These are phyloP conservation scores for Elaeagnus macrophylla DNA, from an alignment of 306 rosid genomes.

Conservation along the genomic window DNA sequence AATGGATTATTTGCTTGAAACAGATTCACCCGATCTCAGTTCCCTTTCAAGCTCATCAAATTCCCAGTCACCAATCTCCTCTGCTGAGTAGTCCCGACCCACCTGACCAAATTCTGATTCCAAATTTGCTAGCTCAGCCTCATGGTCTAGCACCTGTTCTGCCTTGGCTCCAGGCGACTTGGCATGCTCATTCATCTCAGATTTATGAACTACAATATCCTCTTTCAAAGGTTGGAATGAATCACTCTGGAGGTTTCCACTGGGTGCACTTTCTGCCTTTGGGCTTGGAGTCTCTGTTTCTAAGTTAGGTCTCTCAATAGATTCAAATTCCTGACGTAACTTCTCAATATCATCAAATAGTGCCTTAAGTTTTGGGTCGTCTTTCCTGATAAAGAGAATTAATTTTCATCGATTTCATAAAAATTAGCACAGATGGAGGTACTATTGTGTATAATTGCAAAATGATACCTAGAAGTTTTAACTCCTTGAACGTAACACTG, in stretches of 20 bases:
- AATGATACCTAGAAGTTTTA: conserved; percentile 53
- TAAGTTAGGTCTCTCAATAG: conserved; percentile 75
- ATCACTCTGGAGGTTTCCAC: conserved; percentile 5
- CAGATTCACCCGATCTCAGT: conserved; percentile 46
- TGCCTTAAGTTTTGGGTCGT: conserved; percentile 58
- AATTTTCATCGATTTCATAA: too few relatives aligned
- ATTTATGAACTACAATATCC: conserved; percentile 23
- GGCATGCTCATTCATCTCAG: conserved; percentile 27
- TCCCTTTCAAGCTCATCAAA: conserved; percentile 96
- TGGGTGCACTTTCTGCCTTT: conserved; percentile 37
- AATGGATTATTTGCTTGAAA: conserved; percentile 15
- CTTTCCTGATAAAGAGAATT: conserved; percentile 49
- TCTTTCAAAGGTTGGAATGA: not conserved
- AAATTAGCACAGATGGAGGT: not conserved
- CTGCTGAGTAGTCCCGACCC: conserved; percentile 59
- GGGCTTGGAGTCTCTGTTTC: conserved; percentile 62
- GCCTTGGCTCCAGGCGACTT: conserved; percentile 31
- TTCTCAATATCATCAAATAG: conserved; percentile 64
- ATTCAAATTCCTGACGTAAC: conserved; percentile 55
- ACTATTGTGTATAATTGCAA: conserved; percentile 1
- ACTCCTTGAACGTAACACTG: conserved; percentile 66
- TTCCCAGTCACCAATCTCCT: conserved; percentile 91
- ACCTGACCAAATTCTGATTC: conserved; percentile 87
- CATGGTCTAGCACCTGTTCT: conserved; percentile 48
- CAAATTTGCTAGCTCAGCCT: conserved; percentile 76